Base-by-base conservation (phyloP, 1,284 basidiomycete genomes). In the Naganishia sp. region DNA sequence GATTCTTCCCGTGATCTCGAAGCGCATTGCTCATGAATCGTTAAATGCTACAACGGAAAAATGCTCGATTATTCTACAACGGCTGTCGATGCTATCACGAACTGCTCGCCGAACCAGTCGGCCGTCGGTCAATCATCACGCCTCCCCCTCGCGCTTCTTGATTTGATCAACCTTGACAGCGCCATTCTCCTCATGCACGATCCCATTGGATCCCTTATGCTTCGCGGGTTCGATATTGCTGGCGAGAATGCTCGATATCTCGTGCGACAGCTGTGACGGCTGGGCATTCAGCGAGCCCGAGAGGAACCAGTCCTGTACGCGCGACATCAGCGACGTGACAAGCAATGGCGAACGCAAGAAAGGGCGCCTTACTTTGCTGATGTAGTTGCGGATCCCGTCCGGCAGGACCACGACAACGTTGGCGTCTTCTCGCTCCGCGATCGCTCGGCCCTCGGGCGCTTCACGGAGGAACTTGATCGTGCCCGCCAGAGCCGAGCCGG, bases 311-410 rank as follows among this genome's bases (percentile, higher is more conserved):
- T 63, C 60, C 60, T 66, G 28, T 5, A 51, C 10, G 7, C 23
- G 18, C 23, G 17, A 17, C 10, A 28, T 4, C 11, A n/a, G 39
- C 41, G 35, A 10, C 13, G 7, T 13, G 9, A 46, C 43, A 41
- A 10, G 6, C n/a, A 23, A 31, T 9, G 11, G 25, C 35, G 2
- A 7, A 49, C 2, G 45, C 45, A 23, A 28, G 9, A 15, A 52
- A 2, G 3, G 11, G n/a, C n/a, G 31, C 57, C 61, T 31, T 51
- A 69, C 72, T 76, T 95, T 96, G 81, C 90, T 91, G 86, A 98
- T 95, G 79, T 98, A 98, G 79, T 98, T 98, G 68, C 94, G 85
- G 66, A 97, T 87, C 3, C 92, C 91, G 75, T 99, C 95, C 31
- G 95, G 87, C 49, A 96, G 81, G 46, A 99, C 74, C 4, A 98